These are phyloP conservation scores for Dactylellina sp. DNA, from an alignment of 2,329 filamentous ascomycete species.

Conservation along the genomic window DNA sequence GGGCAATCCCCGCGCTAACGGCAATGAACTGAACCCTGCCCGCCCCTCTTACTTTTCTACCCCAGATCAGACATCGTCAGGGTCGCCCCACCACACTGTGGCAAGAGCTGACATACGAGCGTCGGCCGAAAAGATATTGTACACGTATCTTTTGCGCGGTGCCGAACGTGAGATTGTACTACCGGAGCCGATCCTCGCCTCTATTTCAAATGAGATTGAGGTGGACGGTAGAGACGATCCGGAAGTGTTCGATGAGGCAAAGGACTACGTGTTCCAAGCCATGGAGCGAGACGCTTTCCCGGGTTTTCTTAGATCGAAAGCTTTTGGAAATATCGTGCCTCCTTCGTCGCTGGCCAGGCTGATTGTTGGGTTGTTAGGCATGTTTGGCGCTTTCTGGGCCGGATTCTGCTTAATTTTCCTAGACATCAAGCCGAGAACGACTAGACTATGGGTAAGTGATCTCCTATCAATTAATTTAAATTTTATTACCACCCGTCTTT, in stretches of 20 bases:
- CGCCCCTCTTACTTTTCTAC: constrained; percentile 74
- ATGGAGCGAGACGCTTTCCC: constrained; percentile 99
- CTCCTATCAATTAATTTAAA: not conserved
- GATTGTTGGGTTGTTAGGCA: constrained; percentile 82
- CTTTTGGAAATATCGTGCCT: constrained; percentile 93
- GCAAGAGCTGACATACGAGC: constrained; percentile 89
- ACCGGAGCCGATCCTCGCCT: constrained; percentile 84
- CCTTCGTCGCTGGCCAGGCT: constrained; percentile 87
- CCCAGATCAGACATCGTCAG: constrained; percentile 74
- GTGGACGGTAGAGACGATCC: constrained; percentile 92
- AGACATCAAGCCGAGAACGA: constrained; percentile 75
- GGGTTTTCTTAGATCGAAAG: constrained; percentile 93
- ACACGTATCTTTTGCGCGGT: constrained; percentile 94
- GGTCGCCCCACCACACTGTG: constrained; percentile 84
- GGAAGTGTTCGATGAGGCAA: constrained; percentile 95
- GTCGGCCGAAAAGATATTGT: constrained; percentile 98
- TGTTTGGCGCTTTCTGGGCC: constrained; percentile 95
- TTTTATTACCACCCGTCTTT: too few relatives aligned
- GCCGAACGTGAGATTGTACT: constrained; percentile 96
- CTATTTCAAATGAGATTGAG: constrained; percentile 89
- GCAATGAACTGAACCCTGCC: constrained; percentile 62
- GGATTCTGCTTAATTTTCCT: constrained; percentile 94
- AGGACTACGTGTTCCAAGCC: constrained; percentile 99
- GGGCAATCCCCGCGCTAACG: constrained; percentile 68
- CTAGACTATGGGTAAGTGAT: constrained; percentile 82